Base-by-base conservation (phyloP, 805 yeast species). In the Candida ovalis region DNA sequence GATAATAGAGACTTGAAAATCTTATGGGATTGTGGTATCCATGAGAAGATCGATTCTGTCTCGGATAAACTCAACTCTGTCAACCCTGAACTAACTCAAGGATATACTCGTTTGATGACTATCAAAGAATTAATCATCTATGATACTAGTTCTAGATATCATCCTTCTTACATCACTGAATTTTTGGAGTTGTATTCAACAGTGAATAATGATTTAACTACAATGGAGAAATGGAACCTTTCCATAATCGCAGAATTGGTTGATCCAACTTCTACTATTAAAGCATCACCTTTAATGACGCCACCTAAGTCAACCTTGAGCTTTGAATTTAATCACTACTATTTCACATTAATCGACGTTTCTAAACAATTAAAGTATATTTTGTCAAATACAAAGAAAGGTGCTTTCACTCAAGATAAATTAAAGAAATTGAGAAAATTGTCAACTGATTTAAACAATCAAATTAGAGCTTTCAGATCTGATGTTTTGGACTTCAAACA, bases 1-100 rank as follows among this genome's bases (percentile, higher is more conserved):
- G 92, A 87, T 59, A 84, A 83, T 54, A 72, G 92, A 47, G 94
- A 87, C 57, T 63, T 69, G 46, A 67, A 63, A 5, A 74, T 79
- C 8, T 57, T 82, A 43, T 81, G 82, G 79, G 76, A 77, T 45
- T 66, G 75, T 56, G 81, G 77, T 13, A 60, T 67, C 30, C 68
- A 67, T 39, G 67, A 67, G 36, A 59, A 51, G n/a, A 47, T 56
- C 2, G 44, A 48, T 1, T 42, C 55, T 2, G 59, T 66, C 15
- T 53, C 51, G 1, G 17, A 54, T 1, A 50, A 48, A 12, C 56
- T 53, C 28, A 47, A 62, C 41, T 33, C 23, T 2, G 25, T 56
- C 39, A 62, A 68, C n/a, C 68, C 66, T 2, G 49, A 46, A 4
- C 51, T 52, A 27, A 53, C 56, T n/a, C 46, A 52, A 2, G 53